Percentiles rank a stretch among this genome's conserved stretches.
phyloP scores from a whole-genome alignment of 2,329 filamentous ascomycete genomes.

The Claviceps capensis region DNA sequence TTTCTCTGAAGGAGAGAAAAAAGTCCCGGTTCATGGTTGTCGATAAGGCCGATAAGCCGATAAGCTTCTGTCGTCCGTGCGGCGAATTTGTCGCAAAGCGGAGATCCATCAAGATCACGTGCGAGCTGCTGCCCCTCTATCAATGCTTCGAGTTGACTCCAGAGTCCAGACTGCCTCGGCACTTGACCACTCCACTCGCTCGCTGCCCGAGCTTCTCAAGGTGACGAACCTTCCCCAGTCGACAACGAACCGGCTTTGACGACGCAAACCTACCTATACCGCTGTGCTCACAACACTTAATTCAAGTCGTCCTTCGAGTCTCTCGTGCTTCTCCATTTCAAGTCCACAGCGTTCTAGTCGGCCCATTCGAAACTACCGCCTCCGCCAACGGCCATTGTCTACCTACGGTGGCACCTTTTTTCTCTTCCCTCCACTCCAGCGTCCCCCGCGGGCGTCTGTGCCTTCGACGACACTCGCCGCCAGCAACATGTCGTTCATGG shows the following conservation, averaged over 20 bases:
- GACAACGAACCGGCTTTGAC: not conserved
- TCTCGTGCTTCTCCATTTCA: not conserved
- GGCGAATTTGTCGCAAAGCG: no score
- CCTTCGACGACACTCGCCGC: not conserved
- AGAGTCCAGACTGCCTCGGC: no score
- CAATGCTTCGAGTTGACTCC: no score
- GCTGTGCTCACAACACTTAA: not conserved
- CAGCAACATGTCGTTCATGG: constrained; percentile 76
- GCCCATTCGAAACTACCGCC: no score
- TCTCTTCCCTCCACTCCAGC: constrained; percentile 5
- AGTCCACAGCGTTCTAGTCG: not conserved
- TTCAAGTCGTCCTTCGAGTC: not conserved
- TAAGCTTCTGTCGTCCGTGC: no score
- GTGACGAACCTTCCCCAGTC: not conserved
- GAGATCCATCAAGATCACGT: no score
- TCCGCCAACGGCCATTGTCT: no score
- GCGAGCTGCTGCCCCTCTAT: no score
- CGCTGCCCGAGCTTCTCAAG: not conserved
- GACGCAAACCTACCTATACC: not conserved
- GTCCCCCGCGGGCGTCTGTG: not conserved
- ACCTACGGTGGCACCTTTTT: not conserved
- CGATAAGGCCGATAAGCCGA: constrained; percentile 15
- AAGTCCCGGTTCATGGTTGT: constrained; percentile 13
- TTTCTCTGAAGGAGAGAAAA: constrained; percentile 10
- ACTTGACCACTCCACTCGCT: no score